These are phyloP conservation scores for Akanthomyces uredinophilus DNA, from an alignment of 2,329 filamentous ascomycete genomes.

Conservation along the genomic window DNA sequence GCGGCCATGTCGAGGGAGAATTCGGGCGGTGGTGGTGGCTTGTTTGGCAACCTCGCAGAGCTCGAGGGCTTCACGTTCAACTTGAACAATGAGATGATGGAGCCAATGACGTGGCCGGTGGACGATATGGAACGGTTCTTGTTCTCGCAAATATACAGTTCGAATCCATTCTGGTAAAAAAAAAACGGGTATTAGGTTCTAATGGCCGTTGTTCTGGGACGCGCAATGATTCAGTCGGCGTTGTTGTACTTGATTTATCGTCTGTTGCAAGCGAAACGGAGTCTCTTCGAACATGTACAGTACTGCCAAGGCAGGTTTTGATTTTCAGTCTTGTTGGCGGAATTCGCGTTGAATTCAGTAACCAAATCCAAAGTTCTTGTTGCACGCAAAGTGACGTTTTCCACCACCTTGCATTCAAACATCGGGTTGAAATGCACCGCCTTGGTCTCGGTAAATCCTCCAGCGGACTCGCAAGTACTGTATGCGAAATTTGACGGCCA, in stretches of 20 bases:
- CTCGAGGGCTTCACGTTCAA: slow-evolving; percentile 7
- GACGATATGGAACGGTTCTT: slow-evolving; percentile 19
- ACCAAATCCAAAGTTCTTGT: too few relatives aligned
- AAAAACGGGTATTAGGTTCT: background rate
- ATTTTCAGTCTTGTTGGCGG: background rate
- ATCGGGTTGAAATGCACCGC: too few relatives aligned
- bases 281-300: background rate
- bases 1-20: slow-evolving; percentile 2
- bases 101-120: slow-evolving; percentile 17
- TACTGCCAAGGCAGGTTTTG: background rate
- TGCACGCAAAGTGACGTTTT: too few relatives aligned
- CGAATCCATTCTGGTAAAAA: slow-evolving; percentile 62
- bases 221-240: background rate
- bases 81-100: slow-evolving; percentile 9
- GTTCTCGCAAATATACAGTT: slow-evolving; percentile 29
- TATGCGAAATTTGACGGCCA: too few relatives aligned
- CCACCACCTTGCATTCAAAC: too few relatives aligned
- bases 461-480: too few relatives aligned
- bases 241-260: background rate
- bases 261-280: background rate
- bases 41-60: background rate
- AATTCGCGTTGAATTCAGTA: background rate
- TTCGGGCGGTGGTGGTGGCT: background rate
- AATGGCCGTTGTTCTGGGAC: too few relatives aligned
- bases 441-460: too few relatives aligned